Evolutionary conservation across 768 basidiomycete species (phyloP).

Genomic region (Auricularia sp.): DNA sequence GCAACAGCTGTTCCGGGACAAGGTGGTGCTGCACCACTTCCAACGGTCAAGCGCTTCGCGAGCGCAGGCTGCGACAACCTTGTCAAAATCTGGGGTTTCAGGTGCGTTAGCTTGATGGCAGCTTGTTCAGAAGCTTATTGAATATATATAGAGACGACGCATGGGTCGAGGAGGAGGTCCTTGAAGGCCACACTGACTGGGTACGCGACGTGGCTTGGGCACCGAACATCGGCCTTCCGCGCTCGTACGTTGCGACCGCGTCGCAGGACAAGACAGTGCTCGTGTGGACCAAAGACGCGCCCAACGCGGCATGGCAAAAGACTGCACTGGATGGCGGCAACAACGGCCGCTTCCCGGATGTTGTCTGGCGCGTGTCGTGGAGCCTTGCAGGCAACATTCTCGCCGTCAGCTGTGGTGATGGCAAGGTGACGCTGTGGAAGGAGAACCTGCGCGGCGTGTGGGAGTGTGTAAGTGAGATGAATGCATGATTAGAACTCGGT

Average conservation of each 20-base stretch:
- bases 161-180: slow-evolving; percentile 83
- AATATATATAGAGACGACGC: slow-evolving; percentile 49
- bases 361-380: slow-evolving; percentile 99
- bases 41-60: slow-evolving; percentile 84
- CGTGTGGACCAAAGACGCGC: slow-evolving; percentile 83
- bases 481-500: background rate
- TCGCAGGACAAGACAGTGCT: slow-evolving; percentile 81
- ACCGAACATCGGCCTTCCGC: slow-evolving; percentile 89
- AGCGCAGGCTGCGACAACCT: slow-evolving; percentile 95
- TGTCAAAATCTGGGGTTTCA: slow-evolving; percentile 86
- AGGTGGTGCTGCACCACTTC: slow-evolving; percentile 10
- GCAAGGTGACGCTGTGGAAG: slow-evolving; percentile 97
- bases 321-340: slow-evolving; percentile 67
- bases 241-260: slow-evolving; percentile 92
- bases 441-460: slow-evolving; percentile 90
- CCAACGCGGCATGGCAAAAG: slow-evolving; percentile 67
- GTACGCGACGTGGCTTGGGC: slow-evolving; percentile 99
- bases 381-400: slow-evolving; percentile 92
- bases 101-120: background rate
- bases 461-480: slow-evolving; percentile 94
- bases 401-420: slow-evolving; percentile 94
- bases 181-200: slow-evolving; percentile 95
- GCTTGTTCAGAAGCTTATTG: too few species aligned
- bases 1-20: slow-evolving; percentile 4
- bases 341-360: slow-evolving; percentile 86